Evolutionary conservation across 1,284 basidiomycete species (phyloP), one percentile per base, ranked within the genome.

Genomic region (Cryptococcus sp.): DNA sequence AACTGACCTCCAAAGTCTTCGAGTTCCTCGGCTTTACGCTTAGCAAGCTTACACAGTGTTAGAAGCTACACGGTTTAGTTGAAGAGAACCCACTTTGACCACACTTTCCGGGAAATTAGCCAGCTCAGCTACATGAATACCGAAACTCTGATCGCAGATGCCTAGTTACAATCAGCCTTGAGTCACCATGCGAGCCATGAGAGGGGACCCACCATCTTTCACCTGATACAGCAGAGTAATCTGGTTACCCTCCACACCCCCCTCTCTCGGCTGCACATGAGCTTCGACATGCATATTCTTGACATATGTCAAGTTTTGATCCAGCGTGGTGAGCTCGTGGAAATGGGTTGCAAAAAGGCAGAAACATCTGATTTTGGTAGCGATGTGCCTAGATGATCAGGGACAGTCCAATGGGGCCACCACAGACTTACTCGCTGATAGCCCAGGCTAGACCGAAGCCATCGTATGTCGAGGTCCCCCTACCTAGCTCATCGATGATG

Each of bases 381-480:
- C 91, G 60, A 99, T 96, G 71, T 95, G 88, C 74, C 91, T 94
- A 50, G 35, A 11, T 42, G 50, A 42, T 34, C 46, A 30, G 36
- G 32, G 10, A 11, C 7, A 34, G 23, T 10, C n/a, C 4, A 13
- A 14, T 11, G 6, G 23, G 34, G 8, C 41, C 3, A 15, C 44
- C 23, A 10, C 4, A n/a, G 23, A 76, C 83, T 58, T 73, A 92
- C 91, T 98, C 96, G 36, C 91, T 95, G 64, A 98, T 98, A 1
- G 95, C 93, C 94, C 95, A 99, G 0, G 96, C 96, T 1, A 99
- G 82, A 10, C 96, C 96, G 68, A 98, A 98, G 0, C 96, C 96
- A 74, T 99, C 96, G 67, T 97, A 97, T 0, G 96, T 98, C 0
- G 93, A 97, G 0, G 96, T 98, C n/a, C 94, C 95, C 79, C 95